Conservation (phyloP, 768 basidiomycete species). For the Favolaschia claudopus region DNA sequence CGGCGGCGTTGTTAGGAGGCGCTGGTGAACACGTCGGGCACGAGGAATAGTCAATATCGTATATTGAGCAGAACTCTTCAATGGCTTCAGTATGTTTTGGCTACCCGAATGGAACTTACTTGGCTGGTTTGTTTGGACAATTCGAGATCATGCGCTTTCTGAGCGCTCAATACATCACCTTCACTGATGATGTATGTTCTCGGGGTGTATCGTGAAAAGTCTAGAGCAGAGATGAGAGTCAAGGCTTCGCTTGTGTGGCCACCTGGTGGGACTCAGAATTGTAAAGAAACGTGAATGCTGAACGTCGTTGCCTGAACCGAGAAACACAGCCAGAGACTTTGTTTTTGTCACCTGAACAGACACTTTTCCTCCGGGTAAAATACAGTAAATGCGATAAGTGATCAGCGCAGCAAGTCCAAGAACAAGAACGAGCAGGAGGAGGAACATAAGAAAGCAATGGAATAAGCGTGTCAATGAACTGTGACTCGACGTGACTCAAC, state of each 20-base stretch:
- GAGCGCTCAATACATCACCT: slow-evolving; percentile 80
- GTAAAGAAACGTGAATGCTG: slow-evolving; percentile 29
- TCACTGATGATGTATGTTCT: slow-evolving; percentile 84
- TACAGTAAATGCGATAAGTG: slow-evolving; percentile 19
- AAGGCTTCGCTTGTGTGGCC: slow-evolving; percentile 94
- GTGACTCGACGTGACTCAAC: slow-evolving; percentile 3
- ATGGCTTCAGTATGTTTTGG: too few species aligned
- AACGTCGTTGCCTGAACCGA: slow-evolving; percentile 95
- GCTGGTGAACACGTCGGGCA: slow-evolving; percentile 87
- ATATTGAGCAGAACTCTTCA: slow-evolving; percentile 45
- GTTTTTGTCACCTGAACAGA: background rate
- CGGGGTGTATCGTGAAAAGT: slow-evolving; percentile 76
- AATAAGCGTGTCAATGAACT: background rate
- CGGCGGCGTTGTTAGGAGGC: slow-evolving; percentile 70
- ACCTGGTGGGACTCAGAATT: slow-evolving; percentile 54
- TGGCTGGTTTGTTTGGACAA: slow-evolving; percentile 34
- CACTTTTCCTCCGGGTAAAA: slow-evolving; percentile 9
- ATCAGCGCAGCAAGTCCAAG: background rate
- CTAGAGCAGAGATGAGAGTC: slow-evolving; percentile 71
- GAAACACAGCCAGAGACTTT: slow-evolving; percentile 75
- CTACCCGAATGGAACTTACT: slow-evolving; percentile 24
- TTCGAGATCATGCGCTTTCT: slow-evolving; percentile 77
- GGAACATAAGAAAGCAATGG: slow-evolving; percentile 2
- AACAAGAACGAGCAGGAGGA: background rate
- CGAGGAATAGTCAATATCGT: slow-evolving; percentile 78